Evolutionary conservation across 2,329 filamentous ascomycete genomes (phyloP).

Genomic region (Westerdykella aurantiaca): DNA sequence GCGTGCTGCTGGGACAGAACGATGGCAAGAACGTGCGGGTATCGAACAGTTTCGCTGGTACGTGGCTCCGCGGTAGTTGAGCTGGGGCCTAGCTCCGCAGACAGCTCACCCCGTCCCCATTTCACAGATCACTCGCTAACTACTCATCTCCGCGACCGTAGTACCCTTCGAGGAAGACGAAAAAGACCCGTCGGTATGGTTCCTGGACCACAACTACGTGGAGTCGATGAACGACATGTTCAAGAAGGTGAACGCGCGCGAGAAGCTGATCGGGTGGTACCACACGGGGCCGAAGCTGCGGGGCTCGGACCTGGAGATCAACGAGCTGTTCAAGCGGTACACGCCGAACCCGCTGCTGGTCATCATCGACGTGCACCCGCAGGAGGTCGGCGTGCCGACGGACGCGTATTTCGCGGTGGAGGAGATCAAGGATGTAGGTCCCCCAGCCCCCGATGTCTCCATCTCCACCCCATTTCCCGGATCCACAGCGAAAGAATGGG

Average conservation of each 20-base stretch:
- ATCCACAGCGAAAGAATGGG: background rate
- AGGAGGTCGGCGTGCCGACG: slow-evolving; percentile 94
- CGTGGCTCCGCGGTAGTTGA: slow-evolving; percentile 24
- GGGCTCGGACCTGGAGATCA: slow-evolving; percentile 96
- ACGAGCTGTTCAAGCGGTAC: slow-evolving; percentile 99
- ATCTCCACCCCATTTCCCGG: background rate
- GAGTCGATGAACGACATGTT: slow-evolving; percentile 99
- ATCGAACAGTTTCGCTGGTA: slow-evolving; percentile 98
- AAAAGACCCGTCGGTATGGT: slow-evolving; percentile 98
- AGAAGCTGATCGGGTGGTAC: slow-evolving; percentile 99
- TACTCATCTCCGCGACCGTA: slow-evolving; percentile 33
- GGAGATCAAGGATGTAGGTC: slow-evolving; percentile 94
- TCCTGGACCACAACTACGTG: slow-evolving; percentile 98
- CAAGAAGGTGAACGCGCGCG: slow-evolving; percentile 98
- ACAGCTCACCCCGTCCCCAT: background rate
- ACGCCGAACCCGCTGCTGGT: slow-evolving; percentile 93
- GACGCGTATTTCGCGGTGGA: slow-evolving; percentile 99
- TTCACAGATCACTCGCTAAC: slow-evolving; percentile 15
- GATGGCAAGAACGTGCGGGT: slow-evolving; percentile 94
- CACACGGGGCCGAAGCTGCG: slow-evolving; percentile 96
- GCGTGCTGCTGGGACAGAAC: slow-evolving; percentile 90
- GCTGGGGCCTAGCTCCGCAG: background rate
- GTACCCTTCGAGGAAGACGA: slow-evolving; percentile 99
- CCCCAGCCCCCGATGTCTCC: background rate
- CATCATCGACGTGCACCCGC: slow-evolving; percentile 97